Conservation (phyloP, 345 rosid species). For the Citropsis articulata region DNA sequence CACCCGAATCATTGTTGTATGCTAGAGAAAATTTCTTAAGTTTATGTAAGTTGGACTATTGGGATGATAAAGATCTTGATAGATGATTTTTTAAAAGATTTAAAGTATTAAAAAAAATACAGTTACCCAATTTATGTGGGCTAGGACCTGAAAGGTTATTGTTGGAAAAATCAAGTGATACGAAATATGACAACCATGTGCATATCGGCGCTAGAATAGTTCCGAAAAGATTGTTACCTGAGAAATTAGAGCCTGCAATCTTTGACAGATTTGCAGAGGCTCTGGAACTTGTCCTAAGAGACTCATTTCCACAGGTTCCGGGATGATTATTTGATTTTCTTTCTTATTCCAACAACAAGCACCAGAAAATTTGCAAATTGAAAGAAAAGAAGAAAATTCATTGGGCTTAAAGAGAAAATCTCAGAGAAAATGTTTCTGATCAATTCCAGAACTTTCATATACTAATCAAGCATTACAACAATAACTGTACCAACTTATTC, state of each 20-base stretch:
- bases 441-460: no score
- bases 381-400: no score
- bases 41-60: constrained; percentile 39
- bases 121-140: constrained; percentile 57
- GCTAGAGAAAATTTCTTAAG: constrained; percentile 58
- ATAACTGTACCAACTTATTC: neutral
- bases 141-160: constrained; percentile 60
- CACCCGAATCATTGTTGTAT: constrained; percentile 56
- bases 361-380: no score
- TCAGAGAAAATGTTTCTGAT: no score
- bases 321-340: constrained; percentile 54
- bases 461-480: neutral
- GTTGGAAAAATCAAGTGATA: constrained; percentile 61
- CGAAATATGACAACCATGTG: constrained; percentile 70
- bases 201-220: constrained; percentile 58
- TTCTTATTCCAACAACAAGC: constrained; percentile 60
- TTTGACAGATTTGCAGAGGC: constrained; percentile 55
- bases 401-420: no score
- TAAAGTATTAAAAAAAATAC: constrained; percentile 55
- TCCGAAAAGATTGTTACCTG: constrained; percentile 60
- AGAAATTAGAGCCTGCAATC: constrained; percentile 70
- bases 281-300: constrained; percentile 65
- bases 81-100: constrained; percentile 52
- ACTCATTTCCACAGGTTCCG: constrained; percentile 52
- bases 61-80: constrained; percentile 58